Evolutionary conservation across 1,139 yeast genomes (phyloP).

Genomic region (Pichia sp.): DNA sequence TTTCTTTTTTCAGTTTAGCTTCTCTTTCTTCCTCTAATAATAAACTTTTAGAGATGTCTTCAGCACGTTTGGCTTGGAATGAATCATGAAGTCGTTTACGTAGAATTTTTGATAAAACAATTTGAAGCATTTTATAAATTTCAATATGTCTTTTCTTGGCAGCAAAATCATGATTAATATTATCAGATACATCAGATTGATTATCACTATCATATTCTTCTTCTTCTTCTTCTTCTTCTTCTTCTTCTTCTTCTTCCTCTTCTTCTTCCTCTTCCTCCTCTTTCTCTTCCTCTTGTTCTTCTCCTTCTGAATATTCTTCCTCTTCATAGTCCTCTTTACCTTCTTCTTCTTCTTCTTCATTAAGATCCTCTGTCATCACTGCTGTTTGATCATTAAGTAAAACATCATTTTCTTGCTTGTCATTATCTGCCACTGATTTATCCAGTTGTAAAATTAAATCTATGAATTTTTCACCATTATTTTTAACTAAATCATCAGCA

Average conservation of each 20-base stretch:
- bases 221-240: constrained; percentile 18
- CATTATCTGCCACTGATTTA: constrained; percentile 35
- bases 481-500: constrained; percentile 70
- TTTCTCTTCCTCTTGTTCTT: constrained; percentile 29
- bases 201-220: constrained; percentile 18
- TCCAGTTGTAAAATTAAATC: constrained; percentile 74
- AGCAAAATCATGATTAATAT: constrained; percentile 33
- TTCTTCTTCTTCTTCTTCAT: constrained; percentile 1
- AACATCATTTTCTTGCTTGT: constrained; percentile 3
- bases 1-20: constrained; percentile 59
- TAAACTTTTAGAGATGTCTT: constrained; percentile 63
- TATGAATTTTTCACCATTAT: constrained; percentile 68
- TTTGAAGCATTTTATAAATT: constrained; percentile 67
- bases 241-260: constrained; percentile 13
- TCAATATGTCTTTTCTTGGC: constrained; percentile 69
- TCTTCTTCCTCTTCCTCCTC: constrained; percentile 23
- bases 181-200: constrained; percentile 21
- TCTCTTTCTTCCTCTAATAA: constrained; percentile 79
- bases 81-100: constrained; percentile 67
- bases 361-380: background rate
- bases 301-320: constrained; percentile 31
- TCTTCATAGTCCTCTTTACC: constrained; percentile 18
- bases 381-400: background rate
- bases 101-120: constrained; percentile 67
- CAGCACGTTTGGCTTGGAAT: constrained; percentile 67